Evolutionary conservation across 148 eudicot genomes (phyloP).

Genomic region (Nyssa sinensis): DNA sequence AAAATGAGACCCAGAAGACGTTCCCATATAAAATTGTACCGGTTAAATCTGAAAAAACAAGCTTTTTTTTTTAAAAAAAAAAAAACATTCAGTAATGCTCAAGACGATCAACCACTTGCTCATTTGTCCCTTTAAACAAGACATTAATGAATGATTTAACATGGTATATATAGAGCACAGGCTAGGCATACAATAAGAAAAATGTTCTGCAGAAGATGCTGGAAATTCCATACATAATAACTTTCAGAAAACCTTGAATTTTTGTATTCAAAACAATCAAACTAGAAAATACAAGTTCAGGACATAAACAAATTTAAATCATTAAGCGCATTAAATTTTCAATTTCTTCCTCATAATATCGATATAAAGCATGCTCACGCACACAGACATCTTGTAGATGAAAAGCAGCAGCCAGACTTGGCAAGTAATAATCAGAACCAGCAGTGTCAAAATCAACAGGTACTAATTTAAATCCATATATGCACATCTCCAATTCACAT

Average conservation of each 20-base stretch:
- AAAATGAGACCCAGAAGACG: conserved; percentile 44
- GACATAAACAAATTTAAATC: background rate
- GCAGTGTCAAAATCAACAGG: background rate
- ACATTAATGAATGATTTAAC: background rate
- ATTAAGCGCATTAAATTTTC: background rate
- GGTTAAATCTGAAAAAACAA: conserved; percentile 11
- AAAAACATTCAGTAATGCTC: background rate
- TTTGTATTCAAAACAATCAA: background rate
- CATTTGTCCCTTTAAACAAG: background rate
- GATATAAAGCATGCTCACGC: background rate
- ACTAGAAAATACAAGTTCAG: background rate
- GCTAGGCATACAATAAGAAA: background rate
- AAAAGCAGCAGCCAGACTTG: background rate
- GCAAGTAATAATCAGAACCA: background rate
- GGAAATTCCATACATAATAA: background rate
- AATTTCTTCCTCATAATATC: background rate
- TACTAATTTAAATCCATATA: background rate
- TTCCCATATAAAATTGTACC: conserved; percentile 27
- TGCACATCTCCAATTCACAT: background rate
- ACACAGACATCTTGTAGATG: background rate
- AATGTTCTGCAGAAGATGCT: background rate
- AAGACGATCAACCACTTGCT: background rate
- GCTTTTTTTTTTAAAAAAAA: background rate
- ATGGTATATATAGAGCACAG: background rate
- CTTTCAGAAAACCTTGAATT: background rate